Conservation (phyloP, 495 filamentous ascomycete genomes). For the Lichenothelia convexa region DNA sequence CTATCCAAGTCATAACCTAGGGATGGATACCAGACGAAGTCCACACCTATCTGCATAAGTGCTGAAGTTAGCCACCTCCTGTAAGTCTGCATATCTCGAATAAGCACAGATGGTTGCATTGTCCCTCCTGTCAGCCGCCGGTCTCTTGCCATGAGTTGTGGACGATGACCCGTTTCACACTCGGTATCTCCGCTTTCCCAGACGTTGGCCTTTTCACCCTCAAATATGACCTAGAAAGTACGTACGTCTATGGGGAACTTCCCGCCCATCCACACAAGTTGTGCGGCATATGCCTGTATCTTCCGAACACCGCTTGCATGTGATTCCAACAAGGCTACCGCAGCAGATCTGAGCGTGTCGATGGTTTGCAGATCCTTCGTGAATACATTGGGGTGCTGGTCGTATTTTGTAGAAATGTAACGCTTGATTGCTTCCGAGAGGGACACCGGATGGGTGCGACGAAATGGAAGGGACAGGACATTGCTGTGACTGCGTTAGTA, state of each 20-base stretch:
- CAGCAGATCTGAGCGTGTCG: conserved; percentile 62
- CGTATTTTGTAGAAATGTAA: conserved; percentile 97
- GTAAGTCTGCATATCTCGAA: too few species aligned
- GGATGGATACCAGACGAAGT: conserved; percentile 90
- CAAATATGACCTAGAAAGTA: conserved; percentile 2
- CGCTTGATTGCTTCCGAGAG: conserved; percentile 72
- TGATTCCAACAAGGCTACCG: conserved; percentile 71
- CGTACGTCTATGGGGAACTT: conserved; percentile 93
- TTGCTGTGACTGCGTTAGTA: too few species aligned
- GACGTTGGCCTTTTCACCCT: too few species aligned
- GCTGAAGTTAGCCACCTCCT: conserved; percentile 7
- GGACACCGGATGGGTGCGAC: conserved; percentile 56
- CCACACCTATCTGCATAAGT: conserved; percentile 59
- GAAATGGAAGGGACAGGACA: conserved; percentile 58
- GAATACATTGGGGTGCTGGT: conserved; percentile 98
- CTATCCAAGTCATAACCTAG: conserved; percentile 74
- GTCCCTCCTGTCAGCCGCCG: too few species aligned
- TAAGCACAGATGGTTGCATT: too few species aligned
- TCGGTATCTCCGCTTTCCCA: background rate
- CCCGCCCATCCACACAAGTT: conserved; percentile 81
- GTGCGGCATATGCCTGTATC: conserved; percentile 73
- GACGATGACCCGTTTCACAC: background rate
- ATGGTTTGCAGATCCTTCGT: conserved; percentile 71
- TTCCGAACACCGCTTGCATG: conserved; percentile 80
- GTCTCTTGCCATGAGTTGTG: too few species aligned